Base-by-base conservation (phyloP, 2,329 filamentous ascomycete genomes). In the Incumbomyces lentus region DNA sequence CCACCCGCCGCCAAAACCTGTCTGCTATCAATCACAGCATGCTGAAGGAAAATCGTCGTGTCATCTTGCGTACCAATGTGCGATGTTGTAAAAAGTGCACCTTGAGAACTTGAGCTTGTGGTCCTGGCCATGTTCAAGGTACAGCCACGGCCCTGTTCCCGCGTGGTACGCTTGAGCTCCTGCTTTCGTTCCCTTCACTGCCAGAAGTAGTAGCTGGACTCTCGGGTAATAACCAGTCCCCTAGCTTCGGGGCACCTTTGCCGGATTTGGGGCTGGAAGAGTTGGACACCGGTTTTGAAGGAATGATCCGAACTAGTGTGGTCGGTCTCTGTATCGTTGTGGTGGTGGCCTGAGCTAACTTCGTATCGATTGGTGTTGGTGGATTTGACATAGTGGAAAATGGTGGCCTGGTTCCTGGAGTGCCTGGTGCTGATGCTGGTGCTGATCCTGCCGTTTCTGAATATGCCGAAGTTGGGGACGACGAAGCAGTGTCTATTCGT, bases 191-290 rank as follows among this genome's bases (percentile, higher is more conserved):
- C 4, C 41, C 13, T 17, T 14, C 19, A n/a, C 26, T 19, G 14
- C 3, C 16, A 16, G 14, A 26, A 13, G 17, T 18, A 22, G 7
- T 26, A n/a, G 14, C 30, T 5, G 31, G 42, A 22, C 34, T 30
- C 16, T 37, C 33, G 30, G 42, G 42, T 18, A 45, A 8, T 2
- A 45, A 32, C 42, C 42, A 45, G 34, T 45, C 42, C 4, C 42
- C 42, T 4, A 45, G 16, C 22, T 35, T 37, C 33, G 38, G 18
- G 2, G 33, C 33, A 16, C 34, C 42, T 19, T 17, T 34, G 3
- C 14, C 17, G 17, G 14, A 17, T 14, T 11, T 36, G 6, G 40
- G 30, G 17, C 40, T 36, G 12, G 40, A n/a, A 8, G 31, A 16
- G 16, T 10, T 34, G 6, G 31, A 19, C 8, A 44, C 14, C 13